A percentile compares a stretch with the other conserved stretches of the same genome.
phyloP scores from a whole-genome alignment of 495 filamentous ascomycete species.

The Aspergillus mulundensis region DNA sequence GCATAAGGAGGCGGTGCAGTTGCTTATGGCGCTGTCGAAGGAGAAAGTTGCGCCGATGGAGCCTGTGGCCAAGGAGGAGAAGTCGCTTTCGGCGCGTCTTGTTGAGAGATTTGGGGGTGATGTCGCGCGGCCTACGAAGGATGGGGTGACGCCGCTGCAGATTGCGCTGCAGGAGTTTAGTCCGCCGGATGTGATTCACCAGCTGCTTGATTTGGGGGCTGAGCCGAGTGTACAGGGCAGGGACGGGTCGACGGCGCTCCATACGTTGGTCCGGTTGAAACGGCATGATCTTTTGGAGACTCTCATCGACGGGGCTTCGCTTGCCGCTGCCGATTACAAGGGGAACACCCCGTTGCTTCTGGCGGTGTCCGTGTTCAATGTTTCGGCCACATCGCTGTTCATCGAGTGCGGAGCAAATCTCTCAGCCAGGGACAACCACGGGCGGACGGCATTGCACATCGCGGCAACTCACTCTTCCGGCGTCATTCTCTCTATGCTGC shows the following conservation, averaged over 20 bases:
- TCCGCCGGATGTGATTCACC: slow-evolving; percentile 1
- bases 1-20: not conserved
- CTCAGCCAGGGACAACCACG: not conserved
- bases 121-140: not conserved
- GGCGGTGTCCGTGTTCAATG: not conserved
- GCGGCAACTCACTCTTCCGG: not conserved
- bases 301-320: not conserved
- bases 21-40: not conserved
- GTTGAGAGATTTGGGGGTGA: not conserved
- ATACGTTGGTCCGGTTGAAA: not conserved
- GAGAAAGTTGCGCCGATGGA: not conserved
- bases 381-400: not conserved
- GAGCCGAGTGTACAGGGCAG: not conserved
- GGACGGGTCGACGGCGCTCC: not conserved
- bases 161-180: not conserved
- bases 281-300: not conserved
- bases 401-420: not conserved
- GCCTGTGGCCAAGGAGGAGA: not conserved
- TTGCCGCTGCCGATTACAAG: not conserved
- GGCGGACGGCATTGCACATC: not conserved
- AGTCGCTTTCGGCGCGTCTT: not conserved
- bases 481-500: not conserved
- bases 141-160: not conserved
- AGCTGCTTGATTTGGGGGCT: not conserved
- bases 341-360: not conserved